Evolutionary conservation across 495 filamentous ascomycete genomes (phyloP).

Genomic region (Bryoglossum gracile): DNA sequence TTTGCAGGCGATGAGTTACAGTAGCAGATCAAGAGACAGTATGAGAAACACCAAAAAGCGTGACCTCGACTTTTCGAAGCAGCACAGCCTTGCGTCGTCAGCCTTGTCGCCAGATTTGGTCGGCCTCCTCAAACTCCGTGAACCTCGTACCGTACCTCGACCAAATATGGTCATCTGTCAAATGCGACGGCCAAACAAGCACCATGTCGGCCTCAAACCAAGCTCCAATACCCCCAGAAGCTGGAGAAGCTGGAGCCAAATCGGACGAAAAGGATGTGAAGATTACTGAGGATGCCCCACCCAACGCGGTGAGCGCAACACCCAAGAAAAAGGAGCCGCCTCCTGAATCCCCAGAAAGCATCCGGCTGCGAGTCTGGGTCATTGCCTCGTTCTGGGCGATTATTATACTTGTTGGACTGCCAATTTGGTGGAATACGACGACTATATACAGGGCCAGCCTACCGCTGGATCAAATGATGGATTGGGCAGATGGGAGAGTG

Average conservation of each 20-base stretch:
- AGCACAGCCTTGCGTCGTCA: no score
- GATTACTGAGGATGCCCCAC: conserved; percentile 10
- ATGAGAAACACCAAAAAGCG: no score
- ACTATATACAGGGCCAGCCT: conserved; percentile 83
- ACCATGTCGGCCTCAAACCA: conserved; percentile 9
- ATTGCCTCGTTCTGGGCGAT: conserved; percentile 89
- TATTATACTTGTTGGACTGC: conserved; percentile 75
- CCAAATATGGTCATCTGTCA: conserved; percentile 4
- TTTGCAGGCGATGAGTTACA: no score
- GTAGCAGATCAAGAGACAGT: no score
- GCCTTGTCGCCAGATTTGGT: not conserved
- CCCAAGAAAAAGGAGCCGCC: conserved; percentile 47
- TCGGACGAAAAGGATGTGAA: not conserved
- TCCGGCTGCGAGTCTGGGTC: conserved; percentile 60
- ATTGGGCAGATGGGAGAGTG: conserved; percentile 92
- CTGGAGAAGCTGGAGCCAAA: conserved; percentile 6
- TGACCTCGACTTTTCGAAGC: no score
- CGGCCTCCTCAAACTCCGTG: not conserved
- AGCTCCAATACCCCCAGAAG: conserved; percentile 3
- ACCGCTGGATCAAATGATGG: conserved; percentile 78
- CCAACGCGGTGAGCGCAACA: conserved; percentile 19
- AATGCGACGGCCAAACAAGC: conserved; percentile 7
- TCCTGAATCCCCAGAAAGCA: conserved; percentile 63
- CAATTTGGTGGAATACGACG: conserved; percentile 97
- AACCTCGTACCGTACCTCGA: not conserved